Percentiles rank a stretch among this genome's conserved stretches.
phyloP scores from a whole-genome alignment of 2,329 filamentous ascomycete species.

The Torrubiella hemipterigena region DNA sequence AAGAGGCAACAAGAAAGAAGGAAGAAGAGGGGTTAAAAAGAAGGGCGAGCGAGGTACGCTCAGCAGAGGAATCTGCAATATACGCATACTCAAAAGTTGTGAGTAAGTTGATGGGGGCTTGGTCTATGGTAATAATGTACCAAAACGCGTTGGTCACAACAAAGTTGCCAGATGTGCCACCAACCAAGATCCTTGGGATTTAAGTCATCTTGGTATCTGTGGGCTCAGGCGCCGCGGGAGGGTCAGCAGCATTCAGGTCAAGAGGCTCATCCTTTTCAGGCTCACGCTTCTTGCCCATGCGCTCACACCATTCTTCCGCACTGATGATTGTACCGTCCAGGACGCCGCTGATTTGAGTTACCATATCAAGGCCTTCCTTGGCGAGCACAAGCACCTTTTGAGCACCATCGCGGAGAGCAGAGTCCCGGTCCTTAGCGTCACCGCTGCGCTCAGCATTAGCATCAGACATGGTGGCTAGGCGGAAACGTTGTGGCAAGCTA shows the following conservation, averaged over 20 bases:
- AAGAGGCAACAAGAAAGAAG: too few species aligned
- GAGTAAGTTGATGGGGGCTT: too few species aligned
- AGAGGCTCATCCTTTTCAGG: constrained; percentile 13
- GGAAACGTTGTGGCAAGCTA: constrained; percentile 73
- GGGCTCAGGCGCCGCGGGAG: constrained; percentile 12
- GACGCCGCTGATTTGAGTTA: constrained; percentile 78
- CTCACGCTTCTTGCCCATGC: constrained; percentile 41
- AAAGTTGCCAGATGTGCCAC: too few species aligned
- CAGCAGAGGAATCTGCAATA: too few species aligned
- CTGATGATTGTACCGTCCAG: constrained; percentile 81
- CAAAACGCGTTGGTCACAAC: too few species aligned
- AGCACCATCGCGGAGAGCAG: constrained; percentile 40
- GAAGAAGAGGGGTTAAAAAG: too few species aligned
- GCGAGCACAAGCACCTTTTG: constrained; percentile 76
- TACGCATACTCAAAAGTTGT: too few species aligned
- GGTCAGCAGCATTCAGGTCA: constrained; percentile 10
- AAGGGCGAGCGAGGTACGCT: too few species aligned
- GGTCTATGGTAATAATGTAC: too few species aligned
- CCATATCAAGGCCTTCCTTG: constrained; percentile 86
- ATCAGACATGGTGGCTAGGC: constrained; percentile 48
- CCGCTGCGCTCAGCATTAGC: constrained; percentile 14
- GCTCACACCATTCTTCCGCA: constrained; percentile 84
- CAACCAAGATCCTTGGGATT: too few species aligned
- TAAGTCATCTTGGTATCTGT: constrained; percentile 16
- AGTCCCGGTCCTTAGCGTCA: constrained; percentile 23